Evolutionary conservation across 495 filamentous ascomycete genomes (phyloP).

Genomic region (Hypoxylon lenormandii): DNA sequence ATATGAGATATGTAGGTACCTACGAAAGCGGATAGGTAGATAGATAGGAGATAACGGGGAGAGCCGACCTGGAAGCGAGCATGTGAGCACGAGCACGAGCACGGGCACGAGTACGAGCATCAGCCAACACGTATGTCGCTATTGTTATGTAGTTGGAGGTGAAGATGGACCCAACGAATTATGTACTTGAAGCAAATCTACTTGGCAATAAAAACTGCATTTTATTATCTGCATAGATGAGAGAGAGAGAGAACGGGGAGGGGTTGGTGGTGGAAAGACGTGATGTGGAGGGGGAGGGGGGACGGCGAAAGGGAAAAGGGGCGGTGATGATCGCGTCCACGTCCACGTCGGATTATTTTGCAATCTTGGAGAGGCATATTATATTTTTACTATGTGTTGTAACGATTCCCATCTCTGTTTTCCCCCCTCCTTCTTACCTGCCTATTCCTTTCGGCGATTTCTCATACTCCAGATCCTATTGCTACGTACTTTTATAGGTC

Average conservation of each 20-base stretch:
- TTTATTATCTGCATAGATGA: background rate
- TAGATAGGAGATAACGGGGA: too few species aligned
- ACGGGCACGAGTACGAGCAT: too few species aligned
- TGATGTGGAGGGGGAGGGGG: background rate
- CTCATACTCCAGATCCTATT: slow-evolving; percentile 25
- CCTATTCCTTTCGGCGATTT: slow-evolving; percentile 26
- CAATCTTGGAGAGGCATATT: slow-evolving; percentile 23
- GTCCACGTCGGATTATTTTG: slow-evolving; percentile 7
- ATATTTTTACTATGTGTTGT: slow-evolving; percentile 6
- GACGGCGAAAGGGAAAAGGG: background rate
- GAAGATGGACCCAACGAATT: slow-evolving; percentile 9
- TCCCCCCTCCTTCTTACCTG: slow-evolving; percentile 5
- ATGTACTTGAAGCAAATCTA: slow-evolving; percentile 13
- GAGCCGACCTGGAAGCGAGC: too few species aligned
- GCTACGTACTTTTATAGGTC: slow-evolving; percentile 16
- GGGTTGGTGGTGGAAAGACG: background rate
- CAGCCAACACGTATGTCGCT: slow-evolving; percentile 12
- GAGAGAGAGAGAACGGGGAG: background rate
- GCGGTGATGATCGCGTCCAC: background rate
- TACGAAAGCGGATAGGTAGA: too few species aligned
- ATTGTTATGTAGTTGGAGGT: background rate
- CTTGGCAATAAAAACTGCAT: slow-evolving; percentile 7
- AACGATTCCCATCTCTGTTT: slow-evolving; percentile 8
- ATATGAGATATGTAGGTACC: too few species aligned
- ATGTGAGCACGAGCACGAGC: too few species aligned